Evolutionary conservation across 2,329 filamentous ascomycete genomes (phyloP), one percentile per base, ranked within the genome.

Genomic region (Chaetoscypha palmicola): DNA sequence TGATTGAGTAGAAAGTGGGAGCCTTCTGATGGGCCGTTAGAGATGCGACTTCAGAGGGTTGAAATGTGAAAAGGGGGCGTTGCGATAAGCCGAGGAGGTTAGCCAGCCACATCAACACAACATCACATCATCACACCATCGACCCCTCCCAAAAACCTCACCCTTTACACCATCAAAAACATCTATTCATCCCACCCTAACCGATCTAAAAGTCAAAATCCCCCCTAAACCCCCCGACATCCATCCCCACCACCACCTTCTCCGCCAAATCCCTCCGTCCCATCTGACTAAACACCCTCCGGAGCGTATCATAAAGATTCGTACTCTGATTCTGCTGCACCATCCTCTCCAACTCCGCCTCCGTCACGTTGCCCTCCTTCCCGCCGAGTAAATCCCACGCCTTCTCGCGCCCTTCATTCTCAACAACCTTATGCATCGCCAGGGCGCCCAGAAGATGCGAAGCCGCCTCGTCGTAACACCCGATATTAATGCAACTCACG

Each of bases 221-320:
- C 46, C 80, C 79, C 58, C 89, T 79, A 72, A 98, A 94, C 30
- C 81, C 71, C 60, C 92, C 87, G 20, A 95, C 82, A 67, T 97
- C 88, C 70, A 98, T 91, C 20, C 90, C 91, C 1, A 82, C 79
- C 10, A 90, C 82, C 4, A 96, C 92, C 69, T 81, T 77, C 62
- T 97, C 90, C 2, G 85, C 84, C 60, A 98, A 64, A 66, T 98
- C 92, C 45, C 88, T 72, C 46, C 92, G 71, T 2, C 85, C 85
- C 92, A 98, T 97, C 68, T 94, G 88, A 8, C 82, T 90, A 66
- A 98, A 97, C n/a, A 97, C 92, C 48, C 94, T 74, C 50, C 91
- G 72, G 50, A 98, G 69, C 10, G 94, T 98, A 64, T 98, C 94
- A 65, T 95, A 95, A 47, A 98, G 70, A 59, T 96, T 98, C 38